Percentiles rank a stretch among this genome's conserved stretches.
phyloP scores from a whole-genome alignment of 164 flowering plant genomes.

The Amborella trichopoda region DNA sequence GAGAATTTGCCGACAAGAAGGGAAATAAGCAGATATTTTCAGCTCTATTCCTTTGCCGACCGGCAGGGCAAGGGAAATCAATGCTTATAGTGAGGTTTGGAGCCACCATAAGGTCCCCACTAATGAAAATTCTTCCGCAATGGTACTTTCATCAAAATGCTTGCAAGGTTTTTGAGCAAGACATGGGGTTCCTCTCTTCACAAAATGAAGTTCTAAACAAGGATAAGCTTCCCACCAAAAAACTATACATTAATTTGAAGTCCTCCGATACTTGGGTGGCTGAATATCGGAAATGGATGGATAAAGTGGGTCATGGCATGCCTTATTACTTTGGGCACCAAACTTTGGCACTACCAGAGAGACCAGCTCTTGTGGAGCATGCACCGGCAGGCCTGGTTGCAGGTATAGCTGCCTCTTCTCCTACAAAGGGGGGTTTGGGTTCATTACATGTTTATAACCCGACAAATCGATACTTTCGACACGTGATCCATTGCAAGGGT shows the following conservation, averaged over 20 bases:
- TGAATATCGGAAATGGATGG: slow-evolving; percentile 96
- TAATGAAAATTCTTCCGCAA: slow-evolving; percentile 40
- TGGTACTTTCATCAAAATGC: slow-evolving; percentile 98
- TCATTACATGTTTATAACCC: slow-evolving; percentile 65
- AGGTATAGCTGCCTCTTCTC: slow-evolving; percentile 59
- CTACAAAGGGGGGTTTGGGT: slow-evolving; percentile 88
- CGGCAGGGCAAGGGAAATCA: slow-evolving; percentile 93
- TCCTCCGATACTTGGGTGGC: slow-evolving; percentile 92
- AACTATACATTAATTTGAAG: slow-evolving; percentile 57
- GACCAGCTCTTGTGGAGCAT: slow-evolving; percentile 86
- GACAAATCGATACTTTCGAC: slow-evolving; percentile 74
- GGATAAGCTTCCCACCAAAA: slow-evolving; percentile 73
- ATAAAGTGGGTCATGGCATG: slow-evolving; percentile 96
- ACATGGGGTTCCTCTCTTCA: slow-evolving; percentile 96
- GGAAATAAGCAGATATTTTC: slow-evolving; percentile 57
- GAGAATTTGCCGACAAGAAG: slow-evolving; percentile 46
- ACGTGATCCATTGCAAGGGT: slow-evolving; percentile 78
- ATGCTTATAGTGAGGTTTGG: slow-evolving; percentile 95
- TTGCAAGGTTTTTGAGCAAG: slow-evolving; percentile 92
- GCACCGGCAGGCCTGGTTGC: slow-evolving; percentile 94
- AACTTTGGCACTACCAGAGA: slow-evolving; percentile 58
- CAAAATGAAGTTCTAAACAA: slow-evolving; percentile 76
- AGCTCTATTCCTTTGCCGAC: slow-evolving; percentile 84
- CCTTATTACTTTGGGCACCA: slow-evolving; percentile 89
- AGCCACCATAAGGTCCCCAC: slow-evolving; percentile 30